Conservation (phyloP, 2,329 filamentous ascomycete genomes). For the Trichophyton benhamiae region DNA sequence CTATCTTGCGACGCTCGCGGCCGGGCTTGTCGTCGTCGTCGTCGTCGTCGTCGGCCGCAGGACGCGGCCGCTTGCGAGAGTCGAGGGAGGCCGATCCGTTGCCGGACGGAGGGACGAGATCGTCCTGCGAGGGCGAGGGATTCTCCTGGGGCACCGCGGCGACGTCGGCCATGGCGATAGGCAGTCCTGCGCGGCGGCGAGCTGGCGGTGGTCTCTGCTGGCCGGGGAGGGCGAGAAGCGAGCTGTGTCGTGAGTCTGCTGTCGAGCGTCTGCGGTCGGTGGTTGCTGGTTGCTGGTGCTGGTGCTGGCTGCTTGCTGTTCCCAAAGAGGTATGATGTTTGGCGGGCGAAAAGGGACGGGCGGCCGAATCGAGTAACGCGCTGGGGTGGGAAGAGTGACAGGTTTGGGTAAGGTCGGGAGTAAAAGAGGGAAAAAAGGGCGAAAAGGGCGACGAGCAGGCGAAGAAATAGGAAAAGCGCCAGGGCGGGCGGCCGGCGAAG, state of each 20-base stretch:
- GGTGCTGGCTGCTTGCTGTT: neutral
- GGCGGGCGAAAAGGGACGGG: slow-evolving; percentile 18
- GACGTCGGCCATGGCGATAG: slow-evolving; percentile 60
- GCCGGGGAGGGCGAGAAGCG: no score
- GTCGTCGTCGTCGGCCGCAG: slow-evolving; percentile 74
- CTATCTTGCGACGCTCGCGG: slow-evolving; percentile 97
- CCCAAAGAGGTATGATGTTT: slow-evolving; percentile 37
- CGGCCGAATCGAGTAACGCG: slow-evolving; percentile 38
- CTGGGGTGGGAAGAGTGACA: slow-evolving; percentile 24
- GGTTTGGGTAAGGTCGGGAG: slow-evolving; percentile 11
- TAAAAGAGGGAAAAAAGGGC: slow-evolving; percentile 17
- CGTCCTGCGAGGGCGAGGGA: slow-evolving; percentile 60
- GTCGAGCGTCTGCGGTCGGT: no score
- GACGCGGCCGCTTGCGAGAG: slow-evolving; percentile 75
- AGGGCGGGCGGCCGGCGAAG: neutral
- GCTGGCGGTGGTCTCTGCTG: neutral
- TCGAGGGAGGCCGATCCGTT: slow-evolving; percentile 55
- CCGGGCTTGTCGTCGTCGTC: slow-evolving; percentile 96
- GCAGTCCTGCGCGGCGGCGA: neutral
- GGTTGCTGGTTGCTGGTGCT: no score
- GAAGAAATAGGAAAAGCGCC: slow-evolving; percentile 2
- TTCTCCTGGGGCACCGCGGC: slow-evolving; percentile 66
- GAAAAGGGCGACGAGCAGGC: slow-evolving; percentile 12
- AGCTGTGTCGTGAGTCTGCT: no score
- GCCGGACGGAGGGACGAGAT: slow-evolving; percentile 54